Conservation (phyloP, 2,329 filamentous ascomycete genomes). For the Aureobasidium sp. region DNA sequence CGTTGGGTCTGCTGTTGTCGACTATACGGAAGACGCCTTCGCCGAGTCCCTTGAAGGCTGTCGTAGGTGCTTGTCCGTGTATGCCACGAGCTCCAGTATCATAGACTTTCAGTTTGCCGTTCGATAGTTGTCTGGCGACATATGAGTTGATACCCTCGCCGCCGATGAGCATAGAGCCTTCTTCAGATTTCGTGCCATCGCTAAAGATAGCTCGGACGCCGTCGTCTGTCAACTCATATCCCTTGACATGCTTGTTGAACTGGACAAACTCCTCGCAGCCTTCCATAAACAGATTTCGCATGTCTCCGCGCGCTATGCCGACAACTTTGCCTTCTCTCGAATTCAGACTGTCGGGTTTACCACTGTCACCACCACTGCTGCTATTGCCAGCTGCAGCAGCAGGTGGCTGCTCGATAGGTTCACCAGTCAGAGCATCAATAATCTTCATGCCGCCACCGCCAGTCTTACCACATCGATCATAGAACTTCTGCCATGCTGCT, state of each 20-base stretch:
- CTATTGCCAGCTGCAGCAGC: constrained; percentile 12
- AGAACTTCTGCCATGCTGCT: constrained; percentile 44
- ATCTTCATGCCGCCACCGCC: constrained; percentile 44
- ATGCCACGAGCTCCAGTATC: constrained; percentile 57
- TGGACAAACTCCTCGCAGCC: constrained; percentile 48
- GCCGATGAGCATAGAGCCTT: constrained; percentile 51
- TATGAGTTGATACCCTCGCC: constrained; percentile 56
- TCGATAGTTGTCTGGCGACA: constrained; percentile 51
- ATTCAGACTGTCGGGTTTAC: constrained; percentile 25
- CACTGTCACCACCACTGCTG: constrained; percentile 12
- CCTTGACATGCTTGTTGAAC: constrained; percentile 48
- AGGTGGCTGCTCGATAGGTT: constrained; percentile 23
- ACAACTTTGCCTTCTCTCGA: constrained; percentile 52
- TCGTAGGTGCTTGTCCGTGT: constrained; percentile 54
- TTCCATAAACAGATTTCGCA: constrained; percentile 50
- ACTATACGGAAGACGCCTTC: constrained; percentile 53
- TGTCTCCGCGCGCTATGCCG: constrained; percentile 54
- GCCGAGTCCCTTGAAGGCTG: constrained; percentile 52
- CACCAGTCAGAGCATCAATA: constrained; percentile 47
- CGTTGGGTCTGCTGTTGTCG: constrained; percentile 40
- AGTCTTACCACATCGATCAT: constrained; percentile 51
- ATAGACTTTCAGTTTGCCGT: constrained; percentile 50
- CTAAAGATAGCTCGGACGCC: constrained; percentile 51
- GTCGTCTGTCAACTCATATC: constrained; percentile 47
- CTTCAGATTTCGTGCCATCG: constrained; percentile 50